Base-by-base conservation (phyloP, 2,329 filamentous ascomycete species). In the Pleomassaria siparia region DNA sequence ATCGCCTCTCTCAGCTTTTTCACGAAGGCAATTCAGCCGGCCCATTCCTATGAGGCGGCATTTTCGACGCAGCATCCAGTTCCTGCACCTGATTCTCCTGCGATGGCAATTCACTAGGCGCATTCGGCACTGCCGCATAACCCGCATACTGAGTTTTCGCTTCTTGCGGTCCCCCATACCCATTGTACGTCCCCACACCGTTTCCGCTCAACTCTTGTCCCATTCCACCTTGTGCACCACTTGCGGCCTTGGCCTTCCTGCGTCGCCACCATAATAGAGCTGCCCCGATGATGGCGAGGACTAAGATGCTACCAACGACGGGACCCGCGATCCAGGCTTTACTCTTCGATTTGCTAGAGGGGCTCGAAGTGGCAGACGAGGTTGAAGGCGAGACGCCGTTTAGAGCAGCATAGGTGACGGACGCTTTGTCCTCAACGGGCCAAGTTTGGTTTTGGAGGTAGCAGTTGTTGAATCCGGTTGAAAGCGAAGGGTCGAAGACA, bases 311-410 rank as follows among this genome's bases (percentile, higher is more conserved):
- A 21, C 62, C 62, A 33, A 64, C 33, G 4, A 62, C 56, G 6
- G 61, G 60, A 22, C 62, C 62, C 1, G 62, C 62, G 29, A 66
- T 63, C 62, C 62, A 66, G 13, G 62, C 61, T 49, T 60, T 63
- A 26, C 50, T 37, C 2, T 28, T 18, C 10, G 43, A 46, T 4
- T 12, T 26, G 6, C 21, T 11, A 22, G 13, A 35, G 35, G 18
- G 46, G 16, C 15, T 24, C 33, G 28, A 39, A n/a, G 30, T 15
- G 26, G 16, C 26, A 20, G 42, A 44, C 11, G 25, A 21, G 16
- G 46, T 33, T 13, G 45, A 40, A 10, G 43, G 4, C 6, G 29
- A 12, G 8, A 39, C 18, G 6, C 33, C 42, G n/a, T 41, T 5
- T 4, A 65, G 43, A 2, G 53, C 47, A 15, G 60, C 64, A 39